These are phyloP conservation scores for Phytopythium ostracodes DNA, from an alignment of 352 stramenopile species.

Conservation along the genomic window DNA sequence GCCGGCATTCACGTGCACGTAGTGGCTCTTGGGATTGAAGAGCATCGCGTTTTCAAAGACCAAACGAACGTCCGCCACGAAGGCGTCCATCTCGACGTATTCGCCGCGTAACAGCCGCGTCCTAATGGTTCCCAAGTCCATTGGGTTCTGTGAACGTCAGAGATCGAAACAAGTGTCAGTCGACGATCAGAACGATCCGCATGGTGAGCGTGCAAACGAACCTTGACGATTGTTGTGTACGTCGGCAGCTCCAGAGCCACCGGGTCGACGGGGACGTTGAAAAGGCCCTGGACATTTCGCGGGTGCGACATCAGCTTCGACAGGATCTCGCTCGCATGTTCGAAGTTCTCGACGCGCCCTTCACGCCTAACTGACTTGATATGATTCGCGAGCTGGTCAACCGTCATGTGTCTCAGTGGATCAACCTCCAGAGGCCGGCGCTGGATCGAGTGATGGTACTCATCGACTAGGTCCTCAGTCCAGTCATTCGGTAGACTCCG, in stretches of 20 bases:
- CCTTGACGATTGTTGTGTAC: slow-evolving; percentile 61
- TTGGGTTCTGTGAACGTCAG: slow-evolving; percentile 48
- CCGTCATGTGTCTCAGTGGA: slow-evolving; percentile 59
- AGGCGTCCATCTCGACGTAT: slow-evolving; percentile 86
- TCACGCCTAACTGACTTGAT: slow-evolving; percentile 68
- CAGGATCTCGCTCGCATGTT: slow-evolving; percentile 61
- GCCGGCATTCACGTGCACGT: slow-evolving; percentile 67
- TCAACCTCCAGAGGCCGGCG: slow-evolving; percentile 29
- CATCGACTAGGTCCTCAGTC: slow-evolving; percentile 8
- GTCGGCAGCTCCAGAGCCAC: slow-evolving; percentile 63
- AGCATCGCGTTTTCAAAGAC: slow-evolving; percentile 90
- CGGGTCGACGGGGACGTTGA: slow-evolving; percentile 75
- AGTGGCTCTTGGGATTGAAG: slow-evolving; percentile 80
- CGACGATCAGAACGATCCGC: not conserved
- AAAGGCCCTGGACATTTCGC: slow-evolving; percentile 66
- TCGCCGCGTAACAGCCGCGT: slow-evolving; percentile 67
- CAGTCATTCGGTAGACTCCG: slow-evolving; percentile 50
- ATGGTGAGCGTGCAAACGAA: slow-evolving; percentile 7
- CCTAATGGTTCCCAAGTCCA: slow-evolving; percentile 91
- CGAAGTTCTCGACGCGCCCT: slow-evolving; percentile 54
- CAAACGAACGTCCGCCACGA: slow-evolving; percentile 72
- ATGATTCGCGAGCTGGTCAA: slow-evolving; percentile 48
- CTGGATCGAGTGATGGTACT: not conserved
- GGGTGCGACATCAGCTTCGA: slow-evolving; percentile 70
- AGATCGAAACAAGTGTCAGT: not conserved